Percentiles rank a stretch among this genome's conserved stretches.
Evolutionary conservation across 2,329 filamentous ascomycete genomes (phyloP).

Genomic region (Orbilia javanica): DNA sequence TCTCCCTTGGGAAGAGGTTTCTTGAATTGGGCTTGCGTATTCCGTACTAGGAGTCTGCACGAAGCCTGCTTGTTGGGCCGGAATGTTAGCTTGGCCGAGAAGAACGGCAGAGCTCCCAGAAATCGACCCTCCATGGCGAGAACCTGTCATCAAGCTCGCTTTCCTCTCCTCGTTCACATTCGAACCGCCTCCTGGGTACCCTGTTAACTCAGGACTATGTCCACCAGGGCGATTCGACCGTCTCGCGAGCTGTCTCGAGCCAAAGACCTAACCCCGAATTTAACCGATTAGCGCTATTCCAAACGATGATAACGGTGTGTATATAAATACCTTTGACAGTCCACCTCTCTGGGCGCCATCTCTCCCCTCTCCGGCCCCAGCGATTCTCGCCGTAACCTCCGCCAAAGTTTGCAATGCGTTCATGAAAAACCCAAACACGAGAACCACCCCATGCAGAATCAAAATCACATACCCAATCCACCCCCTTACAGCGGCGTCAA

Average conservation of each 20-base stretch:
- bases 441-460: constrained; percentile 82
- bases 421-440: constrained; percentile 92
- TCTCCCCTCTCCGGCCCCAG: constrained; percentile 81
- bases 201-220: constrained; percentile 78
- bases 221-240: constrained; percentile 74
- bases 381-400: constrained; percentile 84
- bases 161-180: constrained; percentile 75
- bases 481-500: constrained; percentile 82
- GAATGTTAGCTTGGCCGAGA: constrained; percentile 72
- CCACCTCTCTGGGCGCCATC: constrained; percentile 81
- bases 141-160: constrained; percentile 68
- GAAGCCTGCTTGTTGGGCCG: constrained; percentile 63
- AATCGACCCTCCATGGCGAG: constrained; percentile 65
- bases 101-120: constrained; percentile 73
- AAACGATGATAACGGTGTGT: background rate
- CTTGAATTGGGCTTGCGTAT: constrained; percentile 52
- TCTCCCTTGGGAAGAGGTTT: constrained; percentile 38
- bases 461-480: constrained; percentile 97
- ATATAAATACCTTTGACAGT: constrained; percentile 74
- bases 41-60: constrained; percentile 55
- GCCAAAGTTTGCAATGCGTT: constrained; percentile 91
- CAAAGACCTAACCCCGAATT: constrained; percentile 73
- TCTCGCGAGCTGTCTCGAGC: constrained; percentile 86
- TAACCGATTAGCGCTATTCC: constrained; percentile 5
- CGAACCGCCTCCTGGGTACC: constrained; percentile 83